Evolutionary conservation across 2,329 filamentous ascomycete species (phyloP).

Genomic region (Polytolypa hystricis): DNA sequence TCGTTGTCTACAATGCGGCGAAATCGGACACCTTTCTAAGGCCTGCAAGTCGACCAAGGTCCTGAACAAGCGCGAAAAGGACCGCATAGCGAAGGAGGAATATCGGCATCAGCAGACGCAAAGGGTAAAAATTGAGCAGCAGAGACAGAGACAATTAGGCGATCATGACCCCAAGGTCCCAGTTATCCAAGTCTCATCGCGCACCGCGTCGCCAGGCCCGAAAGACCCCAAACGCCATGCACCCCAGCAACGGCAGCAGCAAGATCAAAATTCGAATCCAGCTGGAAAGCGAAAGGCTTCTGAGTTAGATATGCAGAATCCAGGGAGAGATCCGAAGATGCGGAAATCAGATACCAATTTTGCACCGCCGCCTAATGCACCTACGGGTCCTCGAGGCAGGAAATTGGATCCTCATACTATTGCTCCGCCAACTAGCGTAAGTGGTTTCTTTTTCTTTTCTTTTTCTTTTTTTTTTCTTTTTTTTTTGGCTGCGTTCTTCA

Average conservation of each 20-base stretch:
- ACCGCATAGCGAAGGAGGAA: slow-evolving; percentile 28
- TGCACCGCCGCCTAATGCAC: slow-evolving; percentile 14
- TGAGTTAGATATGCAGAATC: slow-evolving; percentile 16
- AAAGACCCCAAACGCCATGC: slow-evolving; percentile 10
- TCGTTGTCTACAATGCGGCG: slow-evolving; percentile 35
- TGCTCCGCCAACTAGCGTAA: slow-evolving; percentile 14
- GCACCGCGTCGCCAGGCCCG: slow-evolving; percentile 10
- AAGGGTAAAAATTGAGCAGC: slow-evolving; percentile 27
- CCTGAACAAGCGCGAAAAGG: slow-evolving; percentile 28
- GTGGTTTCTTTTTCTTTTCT: too few species aligned
- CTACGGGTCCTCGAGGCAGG: slow-evolving; percentile 12
- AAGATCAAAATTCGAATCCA: slow-evolving; percentile 1
- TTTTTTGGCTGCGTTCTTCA: slow-evolving; percentile 3
- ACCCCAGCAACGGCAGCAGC: slow-evolving; percentile 9
- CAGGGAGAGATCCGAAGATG: slow-evolving; percentile 18
- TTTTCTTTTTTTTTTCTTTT: slow-evolving; percentile 15
- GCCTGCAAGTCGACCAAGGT: slow-evolving; percentile 24
- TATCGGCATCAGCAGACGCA: slow-evolving; percentile 21
- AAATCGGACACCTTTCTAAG: slow-evolving; percentile 29
- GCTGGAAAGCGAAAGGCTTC: slow-evolving; percentile 24
- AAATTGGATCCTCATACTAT: slow-evolving; percentile 15
- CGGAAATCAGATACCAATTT: slow-evolving; percentile 17
- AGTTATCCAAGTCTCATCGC: slow-evolving; percentile 22
- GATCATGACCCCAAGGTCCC: slow-evolving; percentile 37
- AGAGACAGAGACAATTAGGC: slow-evolving; percentile 31